phyloP scores from a whole-genome alignment of 169 alveolate genomes.

The Perkinsus chesapeaki region DNA sequence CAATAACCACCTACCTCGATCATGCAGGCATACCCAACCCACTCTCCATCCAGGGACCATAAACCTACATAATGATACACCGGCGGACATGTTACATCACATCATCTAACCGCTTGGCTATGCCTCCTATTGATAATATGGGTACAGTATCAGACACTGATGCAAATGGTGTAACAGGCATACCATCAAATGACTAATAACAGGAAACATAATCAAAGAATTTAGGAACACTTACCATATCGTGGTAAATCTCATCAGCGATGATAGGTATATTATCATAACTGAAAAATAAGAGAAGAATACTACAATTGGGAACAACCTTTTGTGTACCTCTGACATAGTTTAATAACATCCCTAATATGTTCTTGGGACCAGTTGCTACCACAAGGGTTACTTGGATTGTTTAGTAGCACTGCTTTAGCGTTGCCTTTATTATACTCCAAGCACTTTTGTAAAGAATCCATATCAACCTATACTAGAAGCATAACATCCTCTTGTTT shows the following conservation, averaged over 20 bases:
- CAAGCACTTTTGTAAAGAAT: neutral
- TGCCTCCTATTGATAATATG: neutral
- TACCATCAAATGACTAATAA: neutral
- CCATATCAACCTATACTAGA: neutral
- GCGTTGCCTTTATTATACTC: neutral
- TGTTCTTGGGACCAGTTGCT: neutral
- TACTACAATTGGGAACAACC: neutral
- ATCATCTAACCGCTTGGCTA: neutral
- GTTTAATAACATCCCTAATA: neutral
- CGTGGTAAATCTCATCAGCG: constrained; percentile 11
- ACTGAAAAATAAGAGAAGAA: neutral
- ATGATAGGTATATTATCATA: neutral
- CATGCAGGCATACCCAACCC: constrained; percentile 6
- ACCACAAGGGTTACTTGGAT: constrained; percentile 15
- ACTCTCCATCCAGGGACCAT: constrained; percentile 15
- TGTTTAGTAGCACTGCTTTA: neutral
- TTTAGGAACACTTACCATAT: neutral
- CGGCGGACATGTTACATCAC: too few relatives aligned
- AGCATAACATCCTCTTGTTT: neutral
- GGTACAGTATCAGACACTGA: constrained; percentile 5
- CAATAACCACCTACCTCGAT: neutral
- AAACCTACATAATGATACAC: neutral
- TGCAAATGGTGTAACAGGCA: neutral
- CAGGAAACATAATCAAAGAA: neutral
- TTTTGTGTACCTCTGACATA: neutral